phyloP scores from a whole-genome alignment of 2,329 filamentous ascomycete species.

The Colletotrichum gloeosporioides region DNA sequence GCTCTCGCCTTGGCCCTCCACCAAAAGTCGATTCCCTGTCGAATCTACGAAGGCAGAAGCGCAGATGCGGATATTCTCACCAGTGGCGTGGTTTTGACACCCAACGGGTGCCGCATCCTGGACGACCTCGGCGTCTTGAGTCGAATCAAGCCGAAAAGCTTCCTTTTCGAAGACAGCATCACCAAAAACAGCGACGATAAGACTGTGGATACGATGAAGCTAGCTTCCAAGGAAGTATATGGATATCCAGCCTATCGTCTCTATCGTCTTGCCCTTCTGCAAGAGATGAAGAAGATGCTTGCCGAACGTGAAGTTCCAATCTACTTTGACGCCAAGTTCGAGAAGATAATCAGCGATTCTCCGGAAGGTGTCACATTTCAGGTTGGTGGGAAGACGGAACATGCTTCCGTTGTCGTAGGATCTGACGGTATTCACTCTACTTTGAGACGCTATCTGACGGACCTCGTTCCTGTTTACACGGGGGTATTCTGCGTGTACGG shows the following conservation, averaged over 20 bases:
- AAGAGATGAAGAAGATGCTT: neutral
- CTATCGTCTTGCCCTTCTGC: neutral
- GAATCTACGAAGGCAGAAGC: neutral
- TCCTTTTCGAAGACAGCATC: neutral
- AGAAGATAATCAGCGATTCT: neutral
- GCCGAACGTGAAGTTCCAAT: neutral
- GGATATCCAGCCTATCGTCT: neutral
- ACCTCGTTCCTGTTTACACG: neutral
- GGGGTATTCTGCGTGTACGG: neutral
- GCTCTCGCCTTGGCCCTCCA: neutral
- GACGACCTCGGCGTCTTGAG: neutral
- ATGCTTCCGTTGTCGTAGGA: neutral
- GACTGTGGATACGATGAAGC: neutral
- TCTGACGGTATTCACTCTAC: neutral
- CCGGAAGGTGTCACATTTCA: neutral
- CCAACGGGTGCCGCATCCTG: neutral
- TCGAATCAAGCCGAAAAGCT: neutral
- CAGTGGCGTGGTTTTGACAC: neutral
- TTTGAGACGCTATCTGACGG: neutral
- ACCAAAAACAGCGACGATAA: neutral
- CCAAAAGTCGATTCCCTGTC: neutral
- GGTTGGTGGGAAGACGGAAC: neutral
- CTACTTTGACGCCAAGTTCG: neutral
- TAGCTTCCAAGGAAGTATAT: neutral
- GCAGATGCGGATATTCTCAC: neutral